Conservation (phyloP, 192 early-diverging fungal species). For the Physocladia obscura region DNA sequence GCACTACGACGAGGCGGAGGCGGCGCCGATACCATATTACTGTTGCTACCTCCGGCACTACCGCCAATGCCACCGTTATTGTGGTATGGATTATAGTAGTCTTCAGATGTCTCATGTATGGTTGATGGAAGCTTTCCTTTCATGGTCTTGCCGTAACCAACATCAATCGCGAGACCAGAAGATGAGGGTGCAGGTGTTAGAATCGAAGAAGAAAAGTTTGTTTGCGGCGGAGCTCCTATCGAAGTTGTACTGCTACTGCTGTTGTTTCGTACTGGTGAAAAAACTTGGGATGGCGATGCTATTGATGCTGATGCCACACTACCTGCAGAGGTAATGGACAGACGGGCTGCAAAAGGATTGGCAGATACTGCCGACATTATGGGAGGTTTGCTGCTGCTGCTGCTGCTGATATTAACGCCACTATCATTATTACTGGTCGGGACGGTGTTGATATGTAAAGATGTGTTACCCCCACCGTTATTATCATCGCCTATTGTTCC, state of each 20-base stretch:
- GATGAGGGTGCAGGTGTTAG: not conserved
- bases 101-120: not conserved
- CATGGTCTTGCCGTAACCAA: not conserved
- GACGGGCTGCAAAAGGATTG: no score
- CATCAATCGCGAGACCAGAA: conserved; percentile 8
- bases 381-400: not conserved
- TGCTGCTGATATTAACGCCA: no score
- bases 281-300: no score
- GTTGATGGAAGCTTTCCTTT: conserved; percentile 9
- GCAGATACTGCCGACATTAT: no score
- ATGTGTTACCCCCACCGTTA: no score
- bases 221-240: not conserved
- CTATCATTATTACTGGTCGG: not conserved
- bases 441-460: not conserved
- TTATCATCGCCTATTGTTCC: not conserved
- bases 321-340: not conserved
- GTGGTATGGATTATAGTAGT: no score
- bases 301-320: not conserved
- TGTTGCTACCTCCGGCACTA: no score
- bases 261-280: not conserved
- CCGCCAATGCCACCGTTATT: no score
- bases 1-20: not conserved
- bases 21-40: not conserved
- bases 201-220: not conserved
- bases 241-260: not conserved